Evolutionary conservation across 83 land plant genomes (phyloP).

Genomic region (Picea engelmannii): DNA sequence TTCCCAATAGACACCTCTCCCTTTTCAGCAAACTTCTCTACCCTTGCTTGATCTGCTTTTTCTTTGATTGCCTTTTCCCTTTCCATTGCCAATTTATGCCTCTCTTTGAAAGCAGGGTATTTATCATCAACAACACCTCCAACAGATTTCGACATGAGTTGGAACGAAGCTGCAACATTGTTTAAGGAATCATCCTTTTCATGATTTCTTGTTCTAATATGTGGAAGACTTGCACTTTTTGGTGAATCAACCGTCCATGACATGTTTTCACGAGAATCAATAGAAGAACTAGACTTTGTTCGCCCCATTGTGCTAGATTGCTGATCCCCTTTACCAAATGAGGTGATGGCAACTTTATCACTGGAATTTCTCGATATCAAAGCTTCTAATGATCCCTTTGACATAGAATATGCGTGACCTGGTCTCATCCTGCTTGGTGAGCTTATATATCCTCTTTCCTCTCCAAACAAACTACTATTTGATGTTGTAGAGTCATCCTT

Average conservation of each 20-base stretch:
- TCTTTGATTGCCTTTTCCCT: no score
- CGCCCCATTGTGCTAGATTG: not conserved
- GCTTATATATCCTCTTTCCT: slow-evolving; percentile 9
- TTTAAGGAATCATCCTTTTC: no score
- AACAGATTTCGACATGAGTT: no score
- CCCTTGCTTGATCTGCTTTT: no score
- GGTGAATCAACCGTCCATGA: not conserved
- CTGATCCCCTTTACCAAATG: slow-evolving; percentile 52
- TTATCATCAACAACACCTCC: slow-evolving; percentile 70
- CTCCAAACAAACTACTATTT: no score
- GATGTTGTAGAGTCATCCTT: no score
- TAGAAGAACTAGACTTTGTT: slow-evolving; percentile 8
- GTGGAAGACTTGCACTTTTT: no score
- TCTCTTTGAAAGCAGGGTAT: slow-evolving; percentile 84
- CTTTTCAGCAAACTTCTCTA: no score
- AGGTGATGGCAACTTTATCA: slow-evolving; percentile 74
- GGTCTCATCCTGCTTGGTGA: slow-evolving; percentile 37
- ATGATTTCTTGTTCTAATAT: not conserved
- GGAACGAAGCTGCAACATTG: no score
- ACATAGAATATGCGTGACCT: slow-evolving; percentile 21
- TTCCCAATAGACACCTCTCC: no score
- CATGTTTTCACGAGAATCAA: not conserved
- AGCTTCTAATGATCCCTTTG: slow-evolving; percentile 81
- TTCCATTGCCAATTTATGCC: slow-evolving; percentile 85
- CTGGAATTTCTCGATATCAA: slow-evolving; percentile 76